A percentile compares a stretch with the other conserved stretches of the same genome.
Evolutionary conservation across 106 monocot genomes (phyloP).

Genomic region (Cymbidium sinense): DNA sequence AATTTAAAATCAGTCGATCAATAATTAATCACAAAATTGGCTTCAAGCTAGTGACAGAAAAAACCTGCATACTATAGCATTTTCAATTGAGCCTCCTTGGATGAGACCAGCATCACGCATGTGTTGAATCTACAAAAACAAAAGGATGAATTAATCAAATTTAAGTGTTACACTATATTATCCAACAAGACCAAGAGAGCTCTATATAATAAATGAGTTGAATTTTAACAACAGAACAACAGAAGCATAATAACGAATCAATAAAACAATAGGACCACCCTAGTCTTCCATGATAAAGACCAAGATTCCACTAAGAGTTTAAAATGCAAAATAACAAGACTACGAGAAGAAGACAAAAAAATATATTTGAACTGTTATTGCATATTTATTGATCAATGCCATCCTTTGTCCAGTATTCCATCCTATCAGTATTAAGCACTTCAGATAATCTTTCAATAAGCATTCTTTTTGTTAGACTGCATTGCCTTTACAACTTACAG

Average conservation of each 20-base stretch:
- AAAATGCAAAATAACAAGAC: too few relatives aligned
- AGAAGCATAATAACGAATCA: background rate
- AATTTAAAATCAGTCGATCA: too few relatives aligned
- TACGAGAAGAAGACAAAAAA: background rate
- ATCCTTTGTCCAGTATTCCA: background rate
- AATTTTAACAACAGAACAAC: background rate
- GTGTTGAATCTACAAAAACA: slow-evolving; percentile 43
- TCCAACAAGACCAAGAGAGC: background rate
- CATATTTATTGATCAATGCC: background rate
- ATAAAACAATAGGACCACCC: background rate
- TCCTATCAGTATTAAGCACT: background rate
- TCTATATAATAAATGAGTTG: background rate
- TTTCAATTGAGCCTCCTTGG: slow-evolving; percentile 76
- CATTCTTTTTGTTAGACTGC: background rate
- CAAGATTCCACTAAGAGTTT: too few relatives aligned
- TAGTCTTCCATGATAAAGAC: too few relatives aligned
- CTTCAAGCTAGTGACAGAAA: background rate
- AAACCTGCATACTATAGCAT: slow-evolving; percentile 90
- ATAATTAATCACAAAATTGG: background rate
- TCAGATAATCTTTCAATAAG: background rate
- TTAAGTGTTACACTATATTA: background rate
- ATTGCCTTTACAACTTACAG: background rate
- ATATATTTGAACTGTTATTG: background rate
- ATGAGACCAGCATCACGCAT: slow-evolving; percentile 61
- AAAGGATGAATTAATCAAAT: background rate